Evolutionary conservation across 306 rosid genomes (phyloP).

Genomic region (Parietaria judaica): DNA sequence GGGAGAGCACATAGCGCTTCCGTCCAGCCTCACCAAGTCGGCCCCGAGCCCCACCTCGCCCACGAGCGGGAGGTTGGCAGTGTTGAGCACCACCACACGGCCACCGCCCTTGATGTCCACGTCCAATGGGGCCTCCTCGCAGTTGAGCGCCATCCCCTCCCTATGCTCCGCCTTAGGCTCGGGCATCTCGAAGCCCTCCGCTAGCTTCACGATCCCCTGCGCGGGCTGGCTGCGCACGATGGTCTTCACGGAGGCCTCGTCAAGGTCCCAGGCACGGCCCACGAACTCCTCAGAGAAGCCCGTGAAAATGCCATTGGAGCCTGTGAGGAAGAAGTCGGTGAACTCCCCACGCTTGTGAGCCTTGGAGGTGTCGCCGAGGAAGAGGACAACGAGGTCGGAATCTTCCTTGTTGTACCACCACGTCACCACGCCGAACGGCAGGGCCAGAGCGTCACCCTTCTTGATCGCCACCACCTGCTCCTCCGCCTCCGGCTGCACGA

Average conservation of each 20-base stretch:
- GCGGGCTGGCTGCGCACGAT: conserved; percentile 50
- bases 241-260: conserved; percentile 36
- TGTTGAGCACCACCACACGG: conserved; percentile 70
- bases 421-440: conserved; percentile 73
- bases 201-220: conserved; percentile 46
- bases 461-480: conserved; percentile 69
- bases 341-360: conserved; percentile 77
- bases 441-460: conserved; percentile 75
- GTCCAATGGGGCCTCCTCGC: conserved; percentile 71
- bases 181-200: conserved; percentile 30
- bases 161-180: conserved; percentile 49
- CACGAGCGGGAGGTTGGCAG: conserved; percentile 72
- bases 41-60: conserved; percentile 77
- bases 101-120: conserved; percentile 71
- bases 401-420: conserved; percentile 83
- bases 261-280: conserved; percentile 70
- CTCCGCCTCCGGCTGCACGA: conserved; percentile 59
- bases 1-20: conserved; percentile 74
- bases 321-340: conserved; percentile 56
- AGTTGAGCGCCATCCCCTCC: conserved; percentile 59
- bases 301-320: conserved; percentile 62
- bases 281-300: conserved; percentile 72
- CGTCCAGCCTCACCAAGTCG: conserved; percentile 70
- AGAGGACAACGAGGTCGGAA: conserved; percentile 55
- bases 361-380: conserved; percentile 66